Percentiles rank a stretch among this genome's conserved stretches.
Conservation (phyloP, 345 rosid species). For the Arabidopsis arenosa region DNA sequence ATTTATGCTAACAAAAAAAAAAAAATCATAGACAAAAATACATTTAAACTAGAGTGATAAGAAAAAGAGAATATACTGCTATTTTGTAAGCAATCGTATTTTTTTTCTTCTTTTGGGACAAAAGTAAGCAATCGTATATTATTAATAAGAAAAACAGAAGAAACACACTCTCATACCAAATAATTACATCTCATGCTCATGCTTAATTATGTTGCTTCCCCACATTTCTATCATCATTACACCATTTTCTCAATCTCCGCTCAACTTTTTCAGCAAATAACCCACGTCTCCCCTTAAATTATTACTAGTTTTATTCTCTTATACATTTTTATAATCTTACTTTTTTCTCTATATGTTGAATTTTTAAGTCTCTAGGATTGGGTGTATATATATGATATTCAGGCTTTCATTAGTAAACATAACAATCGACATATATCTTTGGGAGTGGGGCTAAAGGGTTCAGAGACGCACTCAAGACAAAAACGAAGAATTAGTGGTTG, state of each 20-base stretch:
- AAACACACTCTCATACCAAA: conserved; percentile 54
- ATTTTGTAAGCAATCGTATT: too few species aligned
- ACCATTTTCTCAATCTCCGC: conserved; percentile 29
- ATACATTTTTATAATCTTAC: not conserved
- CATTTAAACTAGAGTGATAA: too few species aligned
- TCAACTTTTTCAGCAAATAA: conserved; percentile 32
- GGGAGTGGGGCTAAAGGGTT: conserved; percentile 34
- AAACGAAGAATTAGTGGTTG: not conserved
- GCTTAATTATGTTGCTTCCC: conserved; percentile 82
- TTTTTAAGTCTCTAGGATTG: not conserved
- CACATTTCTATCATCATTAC: conserved; percentile 31
- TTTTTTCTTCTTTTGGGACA: too few species aligned
- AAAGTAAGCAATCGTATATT: not conserved
- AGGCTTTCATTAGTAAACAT: conserved; percentile 9
- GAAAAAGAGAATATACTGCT: too few species aligned
- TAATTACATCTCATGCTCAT: conserved; percentile 68
- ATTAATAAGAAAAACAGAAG: conserved; percentile 21
- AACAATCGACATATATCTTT: conserved; percentile 8
- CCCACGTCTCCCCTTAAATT: not conserved
- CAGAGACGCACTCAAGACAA: conserved; percentile 12
- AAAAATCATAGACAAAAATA: not conserved
- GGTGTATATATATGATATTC: not conserved
- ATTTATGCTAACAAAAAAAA: not conserved
- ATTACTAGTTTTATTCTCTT: not conserved
- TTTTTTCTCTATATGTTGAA: conserved; percentile 17